phyloP scores from a whole-genome alignment of 345 rosid genomes.

The Hibiscus mutabilis region DNA sequence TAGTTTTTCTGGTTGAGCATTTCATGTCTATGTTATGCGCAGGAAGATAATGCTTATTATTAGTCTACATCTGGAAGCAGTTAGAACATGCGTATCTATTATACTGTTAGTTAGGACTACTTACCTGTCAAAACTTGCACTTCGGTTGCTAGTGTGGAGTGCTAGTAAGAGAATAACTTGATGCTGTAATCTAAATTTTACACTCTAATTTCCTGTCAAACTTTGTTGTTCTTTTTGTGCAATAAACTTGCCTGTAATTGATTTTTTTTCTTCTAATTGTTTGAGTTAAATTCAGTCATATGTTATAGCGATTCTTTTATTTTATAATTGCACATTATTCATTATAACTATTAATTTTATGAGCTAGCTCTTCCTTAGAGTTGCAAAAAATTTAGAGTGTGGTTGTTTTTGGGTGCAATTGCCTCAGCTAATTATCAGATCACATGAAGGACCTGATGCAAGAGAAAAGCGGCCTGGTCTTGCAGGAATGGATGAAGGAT shows the following conservation, averaged over 20 bases:
- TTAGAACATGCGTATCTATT: not conserved
- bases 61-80: not conserved
- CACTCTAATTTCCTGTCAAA: not conserved
- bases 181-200: not conserved
- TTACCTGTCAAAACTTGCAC: conserved; percentile 3
- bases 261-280: not conserved
- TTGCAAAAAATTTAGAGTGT: conserved; percentile 14
- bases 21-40: not conserved
- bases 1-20: not conserved
- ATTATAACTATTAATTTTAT: not conserved
- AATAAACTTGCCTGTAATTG: not conserved
- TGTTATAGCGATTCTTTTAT: not conserved
- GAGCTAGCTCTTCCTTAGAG: conserved; percentile 7
- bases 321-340: not conserved
- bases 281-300: not conserved
- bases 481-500: conserved; percentile 80
- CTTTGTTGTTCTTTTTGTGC: not conserved
- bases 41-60: too few species aligned
- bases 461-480: conserved; percentile 87
- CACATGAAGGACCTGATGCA: conserved; percentile 99
- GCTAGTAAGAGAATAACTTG: not conserved
- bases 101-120: not conserved
- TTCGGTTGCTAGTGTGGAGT: not conserved
- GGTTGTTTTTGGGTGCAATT: conserved; percentile 21
- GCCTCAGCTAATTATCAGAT: conserved; percentile 87